Conservation (phyloP, 129 eudicot genomes). For the Centrapalus pauciflorus region DNA sequence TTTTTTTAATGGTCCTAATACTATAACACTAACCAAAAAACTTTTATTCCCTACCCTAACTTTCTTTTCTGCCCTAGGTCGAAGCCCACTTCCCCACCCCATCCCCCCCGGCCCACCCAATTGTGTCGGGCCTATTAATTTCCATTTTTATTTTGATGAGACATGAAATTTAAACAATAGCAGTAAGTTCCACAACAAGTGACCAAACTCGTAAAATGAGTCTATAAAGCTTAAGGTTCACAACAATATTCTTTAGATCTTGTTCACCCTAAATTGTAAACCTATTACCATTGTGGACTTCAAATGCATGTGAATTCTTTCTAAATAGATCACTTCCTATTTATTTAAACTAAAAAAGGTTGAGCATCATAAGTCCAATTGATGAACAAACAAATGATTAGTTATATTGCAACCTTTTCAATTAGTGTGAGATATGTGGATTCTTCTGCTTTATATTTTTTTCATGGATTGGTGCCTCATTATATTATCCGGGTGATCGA, state of each 20-base stretch:
- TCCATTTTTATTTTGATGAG: neutral
- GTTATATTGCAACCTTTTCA: no score
- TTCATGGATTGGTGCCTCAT: slow-evolving; percentile 1
- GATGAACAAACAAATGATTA: neutral
- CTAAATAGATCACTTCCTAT: neutral
- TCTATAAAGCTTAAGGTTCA: neutral
- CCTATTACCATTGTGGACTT: neutral
- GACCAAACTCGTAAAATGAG: neutral
- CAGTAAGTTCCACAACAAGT: neutral
- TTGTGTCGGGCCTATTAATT: no score
- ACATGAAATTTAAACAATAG: neutral
- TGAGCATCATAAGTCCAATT: neutral
- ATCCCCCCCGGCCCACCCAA: no score
- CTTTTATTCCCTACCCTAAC: no score
- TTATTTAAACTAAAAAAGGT: neutral
- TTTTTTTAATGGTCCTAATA: no score
- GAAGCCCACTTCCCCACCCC: no score
- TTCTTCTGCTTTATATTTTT: no score
- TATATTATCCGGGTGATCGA: slow-evolving; percentile 76
- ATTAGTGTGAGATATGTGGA: neutral
- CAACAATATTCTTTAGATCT: neutral
- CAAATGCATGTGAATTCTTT: neutral
- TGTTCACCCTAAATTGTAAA: neutral
- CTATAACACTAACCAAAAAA: no score
- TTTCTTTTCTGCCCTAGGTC: no score